Evolutionary conservation across 2,329 filamentous ascomycete species (phyloP), one percentile per base, ranked within the genome.

Genomic region (Verticillium klebahnii): DNA sequence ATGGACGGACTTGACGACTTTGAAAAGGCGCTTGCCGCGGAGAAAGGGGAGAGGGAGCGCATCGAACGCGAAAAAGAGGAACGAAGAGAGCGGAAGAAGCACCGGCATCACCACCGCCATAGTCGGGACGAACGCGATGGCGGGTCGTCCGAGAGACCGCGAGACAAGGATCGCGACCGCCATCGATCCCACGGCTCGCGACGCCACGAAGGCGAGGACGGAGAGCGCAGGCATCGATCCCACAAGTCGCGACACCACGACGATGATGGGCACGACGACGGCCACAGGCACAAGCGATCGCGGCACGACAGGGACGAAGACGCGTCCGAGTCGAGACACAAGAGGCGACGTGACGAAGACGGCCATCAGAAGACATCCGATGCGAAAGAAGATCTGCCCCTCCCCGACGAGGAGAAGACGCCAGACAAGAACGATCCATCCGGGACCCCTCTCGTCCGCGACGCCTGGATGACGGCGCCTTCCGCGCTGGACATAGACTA

Each of bases 401-500:
- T 82, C 4, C 82, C 81, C 1, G 78, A 85, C 39, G 82, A 85
- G 25, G 80, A 82, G 65, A 77, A 78, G 37, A 54, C 39, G 14
- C 17, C 60, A 11, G 68, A 73, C 7, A 17, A 66, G 0, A 65
- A 70, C 2, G 67, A 71, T 7, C 58, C 63, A 0, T 29, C 23
- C 19, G 55, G 70, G 5, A 74, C 71, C 63, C 71, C 75, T 1
- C 69, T 88, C 36, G 83, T 88, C 67, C 86, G 96, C 65, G 95
- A 98, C 74, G 86, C 90, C 0, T 99, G 96, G 92, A 96, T 96
- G 92, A 86, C 92, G 66, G 88, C 88, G 1, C 91, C 92, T 0
- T 89, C 89, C 0, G 86, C 87, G 1, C 75, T 93, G 52, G 89
- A 92, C 62, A 80, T 96, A 60, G 93, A 98, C 71, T 97, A 96